Conservation (phyloP, 2,329 filamentous ascomycete species). For the Diaporthe longicolla region DNA sequence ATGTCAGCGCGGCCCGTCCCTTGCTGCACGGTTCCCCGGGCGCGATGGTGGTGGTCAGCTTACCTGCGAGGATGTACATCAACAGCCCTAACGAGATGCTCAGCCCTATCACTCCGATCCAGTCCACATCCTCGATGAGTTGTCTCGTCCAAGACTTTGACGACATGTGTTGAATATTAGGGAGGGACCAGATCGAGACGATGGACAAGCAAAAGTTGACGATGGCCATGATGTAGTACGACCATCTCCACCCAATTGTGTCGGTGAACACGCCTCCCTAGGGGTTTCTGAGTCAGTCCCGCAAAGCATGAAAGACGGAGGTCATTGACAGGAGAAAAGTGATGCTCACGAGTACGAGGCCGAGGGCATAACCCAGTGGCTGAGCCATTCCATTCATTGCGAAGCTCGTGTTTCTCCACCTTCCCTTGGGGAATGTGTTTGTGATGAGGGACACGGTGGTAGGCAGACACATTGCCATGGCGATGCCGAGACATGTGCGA, state of each 20-base stretch:
- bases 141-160: conserved; percentile 49
- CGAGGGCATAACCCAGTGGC: conserved; percentile 63
- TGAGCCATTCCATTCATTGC: conserved; percentile 61
- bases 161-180: conserved; percentile 45
- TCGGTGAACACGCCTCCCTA: conserved; percentile 63
- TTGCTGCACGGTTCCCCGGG: background rate
- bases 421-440: conserved; percentile 53
- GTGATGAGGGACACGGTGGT: conserved; percentile 56
- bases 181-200: conserved; percentile 55
- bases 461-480: conserved; percentile 56
- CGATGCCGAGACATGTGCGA: conserved; percentile 52
- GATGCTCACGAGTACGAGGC: conserved; percentile 48
- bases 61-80: conserved; percentile 63
- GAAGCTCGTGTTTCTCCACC: conserved; percentile 58
- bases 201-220: conserved; percentile 55
- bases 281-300: too few species aligned
- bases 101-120: conserved; percentile 63
- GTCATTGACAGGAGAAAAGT: background rate
- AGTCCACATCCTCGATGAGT: conserved; percentile 63
- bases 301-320: background rate
- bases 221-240: conserved; percentile 57
- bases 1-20: conserved; percentile 17
- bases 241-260: conserved; percentile 62
- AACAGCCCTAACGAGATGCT: conserved; percentile 62
- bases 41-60: conserved; percentile 20